Conservation (phyloP, 2,329 filamentous ascomycete species). For the Fusarium graminum region DNA sequence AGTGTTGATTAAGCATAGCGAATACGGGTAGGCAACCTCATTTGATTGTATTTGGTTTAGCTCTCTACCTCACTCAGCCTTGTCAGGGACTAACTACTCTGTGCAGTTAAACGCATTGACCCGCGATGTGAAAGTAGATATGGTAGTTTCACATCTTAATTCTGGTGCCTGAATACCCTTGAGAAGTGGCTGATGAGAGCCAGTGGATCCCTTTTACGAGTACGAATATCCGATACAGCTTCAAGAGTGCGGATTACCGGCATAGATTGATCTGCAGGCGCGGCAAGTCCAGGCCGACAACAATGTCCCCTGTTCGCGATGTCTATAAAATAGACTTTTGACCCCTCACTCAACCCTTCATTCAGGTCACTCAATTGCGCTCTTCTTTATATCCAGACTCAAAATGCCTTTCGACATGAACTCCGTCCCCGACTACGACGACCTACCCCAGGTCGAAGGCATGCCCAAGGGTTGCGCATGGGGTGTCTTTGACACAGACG, state of each 20-base stretch:
- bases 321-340: conserved; percentile 16
- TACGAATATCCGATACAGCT: conserved; percentile 1
- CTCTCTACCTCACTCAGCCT: neutral
- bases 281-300: neutral
- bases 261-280: neutral
- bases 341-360: neutral
- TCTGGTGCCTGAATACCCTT: conserved; percentile 4
- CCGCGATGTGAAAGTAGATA: neutral
- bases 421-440: conserved; percentile 34
- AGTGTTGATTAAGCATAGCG: neutral
- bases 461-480: conserved; percentile 65
- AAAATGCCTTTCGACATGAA: conserved; percentile 9
- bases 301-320: neutral
- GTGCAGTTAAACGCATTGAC: too few relatives aligned
- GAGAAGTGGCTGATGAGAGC: conserved; percentile 8
- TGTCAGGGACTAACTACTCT: too few relatives aligned
- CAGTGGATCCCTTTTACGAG: conserved; percentile 29
- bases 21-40: neutral
- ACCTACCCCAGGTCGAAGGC: conserved; percentile 51
- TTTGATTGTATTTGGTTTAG: neutral
- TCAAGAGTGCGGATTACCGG: neutral
- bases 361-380: neutral
- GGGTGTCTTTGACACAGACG: conserved; percentile 62
- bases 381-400: neutral
- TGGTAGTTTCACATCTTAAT: neutral